Conservation (phyloP, 202 grass and related monocot genomes). For the Brachypodium distachyon region DNA sequence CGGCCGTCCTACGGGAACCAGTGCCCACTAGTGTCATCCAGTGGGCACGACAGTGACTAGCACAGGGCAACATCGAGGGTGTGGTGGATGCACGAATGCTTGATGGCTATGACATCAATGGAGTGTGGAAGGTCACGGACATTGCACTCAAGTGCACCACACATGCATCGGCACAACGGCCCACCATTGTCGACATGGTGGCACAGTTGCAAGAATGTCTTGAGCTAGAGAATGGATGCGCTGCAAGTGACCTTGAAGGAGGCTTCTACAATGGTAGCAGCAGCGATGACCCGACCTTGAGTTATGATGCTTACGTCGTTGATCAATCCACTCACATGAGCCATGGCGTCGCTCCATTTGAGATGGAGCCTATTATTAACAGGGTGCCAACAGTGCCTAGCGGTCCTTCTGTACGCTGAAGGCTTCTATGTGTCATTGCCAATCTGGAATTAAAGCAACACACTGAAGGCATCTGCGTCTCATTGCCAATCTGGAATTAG, state of each 20-base stretch:
- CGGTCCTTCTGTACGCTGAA: conserved; percentile 34
- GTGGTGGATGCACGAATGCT: conserved; percentile 36
- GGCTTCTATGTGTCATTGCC: too few relatives aligned
- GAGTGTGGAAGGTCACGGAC: conserved; percentile 37
- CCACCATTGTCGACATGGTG: conserved; percentile 42
- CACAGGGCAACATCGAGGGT: conserved; percentile 33
- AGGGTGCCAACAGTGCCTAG: conserved; percentile 14
- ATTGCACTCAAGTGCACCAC: conserved; percentile 40
- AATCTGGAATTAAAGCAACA: too few relatives aligned
- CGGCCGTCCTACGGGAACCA: background rate
- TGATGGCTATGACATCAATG: conserved; percentile 38
- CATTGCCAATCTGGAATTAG: too few relatives aligned
- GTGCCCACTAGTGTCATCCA: conserved; percentile 3
- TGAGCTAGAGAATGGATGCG: conserved; percentile 12
- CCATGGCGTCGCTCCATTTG: conserved; percentile 11
- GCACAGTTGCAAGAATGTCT: conserved; percentile 44
- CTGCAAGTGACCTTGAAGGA: background rate
- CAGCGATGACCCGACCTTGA: background rate
- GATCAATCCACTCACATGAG: conserved; percentile 14
- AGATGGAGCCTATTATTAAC: conserved; percentile 27
- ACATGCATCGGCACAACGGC: background rate
- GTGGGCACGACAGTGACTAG: conserved; percentile 34
- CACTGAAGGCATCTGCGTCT: too few relatives aligned
- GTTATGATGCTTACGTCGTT: background rate
- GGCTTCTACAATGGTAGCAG: background rate